Evolutionary conservation across 768 basidiomycete species (phyloP).

Genomic region (Kwoniella pini): DNA sequence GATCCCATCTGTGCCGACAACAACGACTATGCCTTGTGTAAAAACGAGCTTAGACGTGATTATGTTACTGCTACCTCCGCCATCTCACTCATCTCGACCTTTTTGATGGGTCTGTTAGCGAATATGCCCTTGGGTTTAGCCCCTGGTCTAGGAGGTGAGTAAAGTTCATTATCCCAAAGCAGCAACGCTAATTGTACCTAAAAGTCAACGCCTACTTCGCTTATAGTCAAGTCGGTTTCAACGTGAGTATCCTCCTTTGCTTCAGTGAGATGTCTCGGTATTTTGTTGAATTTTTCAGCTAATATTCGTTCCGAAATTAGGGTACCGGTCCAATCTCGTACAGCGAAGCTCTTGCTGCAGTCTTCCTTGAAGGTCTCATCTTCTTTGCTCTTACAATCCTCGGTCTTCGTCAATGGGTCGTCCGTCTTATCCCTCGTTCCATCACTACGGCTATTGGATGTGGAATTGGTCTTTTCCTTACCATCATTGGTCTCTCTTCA

Average conservation of each 20-base stretch:
- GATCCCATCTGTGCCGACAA: constrained; percentile 56
- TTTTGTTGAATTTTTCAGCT: too few species aligned
- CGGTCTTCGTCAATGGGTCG: constrained; percentile 86
- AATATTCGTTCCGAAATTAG: too few species aligned
- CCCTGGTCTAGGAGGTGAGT: constrained; percentile 73
- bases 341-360: constrained; percentile 76
- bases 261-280: too few species aligned
- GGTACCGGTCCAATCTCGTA: constrained; percentile 71
- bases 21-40: constrained; percentile 48
- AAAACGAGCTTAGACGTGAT: constrained; percentile 63
- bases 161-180: too few species aligned
- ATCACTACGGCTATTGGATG: constrained; percentile 80
- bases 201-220: constrained; percentile 64
- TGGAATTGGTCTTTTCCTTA: constrained; percentile 85
- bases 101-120: constrained; percentile 79
- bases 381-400: constrained; percentile 77
- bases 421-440: constrained; percentile 83
- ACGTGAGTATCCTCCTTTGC: constrained; percentile 52
- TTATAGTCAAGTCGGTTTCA: constrained; percentile 83
- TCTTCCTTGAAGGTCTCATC: constrained; percentile 86
- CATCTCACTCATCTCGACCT: constrained; percentile 70
- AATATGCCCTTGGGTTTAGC: constrained; percentile 87
- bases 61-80: constrained; percentile 81
- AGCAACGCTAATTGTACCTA: background rate
- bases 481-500: constrained; percentile 74